Base-by-base conservation (phyloP, 1,139 yeast species). In the Casaregolazyma suthepensis region DNA sequence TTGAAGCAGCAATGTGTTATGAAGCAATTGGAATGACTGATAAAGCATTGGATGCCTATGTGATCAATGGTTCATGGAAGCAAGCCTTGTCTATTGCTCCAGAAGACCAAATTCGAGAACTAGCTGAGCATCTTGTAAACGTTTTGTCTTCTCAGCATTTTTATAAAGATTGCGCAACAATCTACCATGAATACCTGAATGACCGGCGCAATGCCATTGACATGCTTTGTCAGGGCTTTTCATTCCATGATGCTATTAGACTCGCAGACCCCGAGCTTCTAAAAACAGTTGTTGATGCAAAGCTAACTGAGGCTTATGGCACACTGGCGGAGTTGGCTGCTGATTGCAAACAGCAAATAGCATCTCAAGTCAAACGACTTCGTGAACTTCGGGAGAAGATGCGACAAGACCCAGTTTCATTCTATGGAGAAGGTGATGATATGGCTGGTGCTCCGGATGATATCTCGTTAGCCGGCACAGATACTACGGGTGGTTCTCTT, bases 391-490 rank as follows among this genome's bases (percentile, higher is more conserved):
- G 99, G 62, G 76, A 78, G 15, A 91, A 90, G 74, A 93, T 91
- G 64, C 79, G 75, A 50, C 84, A 81, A 56, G 96, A 91, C 68
- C 97, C 97, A 6, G 83, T 82, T 64, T 84, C 87, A 1, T 93
- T 89, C 65, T 89, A 85, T 66, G 75, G 72, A 9, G 68, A 62
- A 3, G 60, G 59, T 5, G 66, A 61, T 9, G 66, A 61, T 12
- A 87, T 82, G 44, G 87, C 82, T 55, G 75, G 78, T 48, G 95
- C 88, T 59, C 93, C 96, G 0, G 99, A 93, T 69, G 87, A 91
- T 68, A 95, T 94, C 2, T 91, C 98, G 0, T 79, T 94, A 58
- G 98, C 98, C 0, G 94, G 96, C 1, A 87, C 97, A 0, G 97
- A 90, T 67, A 85, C 96, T 0, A 87, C 96, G 0, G 87, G 96